Conservation (phyloP, 106 monocot species). For the Acanthochlamys bracteata region DNA sequence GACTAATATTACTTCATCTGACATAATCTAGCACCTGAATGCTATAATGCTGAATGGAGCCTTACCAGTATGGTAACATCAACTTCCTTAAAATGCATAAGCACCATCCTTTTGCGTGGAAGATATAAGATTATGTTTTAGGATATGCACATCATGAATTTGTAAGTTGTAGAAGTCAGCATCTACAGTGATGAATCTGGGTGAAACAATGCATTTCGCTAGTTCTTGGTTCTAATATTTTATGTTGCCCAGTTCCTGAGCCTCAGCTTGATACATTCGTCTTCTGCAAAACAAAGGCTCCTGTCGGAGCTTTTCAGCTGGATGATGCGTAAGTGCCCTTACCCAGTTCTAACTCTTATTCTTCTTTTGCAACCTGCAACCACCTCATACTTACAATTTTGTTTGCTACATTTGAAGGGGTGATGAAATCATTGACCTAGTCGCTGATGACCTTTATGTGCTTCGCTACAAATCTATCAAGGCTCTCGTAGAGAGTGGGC, state of each 20-base stretch:
- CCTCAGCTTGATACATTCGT: constrained; percentile 92
- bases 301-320: constrained; percentile 88
- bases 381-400: not conserved
- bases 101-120: too few species aligned
- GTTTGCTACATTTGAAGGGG: constrained; percentile 43
- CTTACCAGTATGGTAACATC: too few species aligned
- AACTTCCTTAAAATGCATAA: too few species aligned
- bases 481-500: constrained; percentile 68
- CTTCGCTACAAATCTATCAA: constrained; percentile 96
- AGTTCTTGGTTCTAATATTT: too few species aligned
- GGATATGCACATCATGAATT: too few species aligned
- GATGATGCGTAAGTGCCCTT: constrained; percentile 65
- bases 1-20: too few species aligned
- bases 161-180: too few species aligned
- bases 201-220: too few species aligned
- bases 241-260: constrained; percentile 50
- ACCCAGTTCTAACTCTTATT: not conserved
- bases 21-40: too few species aligned
- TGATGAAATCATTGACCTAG: constrained; percentile 84
- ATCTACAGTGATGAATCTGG: too few species aligned
- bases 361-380: not conserved
- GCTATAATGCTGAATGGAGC: too few species aligned
- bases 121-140: too few species aligned
- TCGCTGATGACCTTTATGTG: constrained; percentile 81
- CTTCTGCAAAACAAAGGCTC: constrained; percentile 84